Conservation (phyloP, 495 filamentous ascomycete genomes). For the Penicillium robsamsonii region DNA sequence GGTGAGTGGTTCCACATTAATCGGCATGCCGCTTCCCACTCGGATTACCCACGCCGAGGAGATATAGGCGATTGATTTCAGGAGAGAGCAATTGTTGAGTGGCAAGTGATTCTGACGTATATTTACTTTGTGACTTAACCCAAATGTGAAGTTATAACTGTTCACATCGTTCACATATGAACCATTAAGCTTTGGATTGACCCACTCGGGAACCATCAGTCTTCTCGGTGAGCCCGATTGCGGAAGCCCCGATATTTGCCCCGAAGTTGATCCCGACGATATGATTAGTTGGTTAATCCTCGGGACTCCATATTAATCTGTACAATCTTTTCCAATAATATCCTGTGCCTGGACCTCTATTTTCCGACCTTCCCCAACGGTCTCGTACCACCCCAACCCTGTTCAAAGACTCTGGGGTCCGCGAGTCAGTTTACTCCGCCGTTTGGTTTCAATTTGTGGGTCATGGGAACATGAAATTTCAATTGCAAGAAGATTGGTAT, state of each 20-base stretch:
- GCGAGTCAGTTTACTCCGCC: neutral
- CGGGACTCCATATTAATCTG: neutral
- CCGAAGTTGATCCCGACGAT: constrained; percentile 6
- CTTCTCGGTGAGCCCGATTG: neutral
- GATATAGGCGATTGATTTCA: neutral
- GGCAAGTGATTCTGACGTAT: neutral
- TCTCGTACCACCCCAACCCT: neutral
- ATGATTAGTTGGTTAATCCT: constrained; percentile 1
- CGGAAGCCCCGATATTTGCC: neutral
- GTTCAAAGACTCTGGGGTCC: neutral
- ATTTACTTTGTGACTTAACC: neutral
- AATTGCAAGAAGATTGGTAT: neutral
- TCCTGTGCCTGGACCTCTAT: neutral
- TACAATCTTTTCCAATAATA: constrained; percentile 5
- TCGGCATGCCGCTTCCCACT: constrained; percentile 16
- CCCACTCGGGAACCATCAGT: neutral
- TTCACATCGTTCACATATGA: too few species aligned
- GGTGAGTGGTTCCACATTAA: neutral
- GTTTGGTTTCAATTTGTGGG: neutral
- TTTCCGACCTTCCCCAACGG: neutral
- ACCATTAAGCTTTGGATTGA: neutral
- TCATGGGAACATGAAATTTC: neutral
- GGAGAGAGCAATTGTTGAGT: neutral
- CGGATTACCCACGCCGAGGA: neutral
- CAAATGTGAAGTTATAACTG: neutral